A percentile compares a stretch with the other conserved stretches of the same genome.
Evolutionary conservation across 768 basidiomycete species (phyloP).

Genomic region (Rhizopogon rudus): DNA sequence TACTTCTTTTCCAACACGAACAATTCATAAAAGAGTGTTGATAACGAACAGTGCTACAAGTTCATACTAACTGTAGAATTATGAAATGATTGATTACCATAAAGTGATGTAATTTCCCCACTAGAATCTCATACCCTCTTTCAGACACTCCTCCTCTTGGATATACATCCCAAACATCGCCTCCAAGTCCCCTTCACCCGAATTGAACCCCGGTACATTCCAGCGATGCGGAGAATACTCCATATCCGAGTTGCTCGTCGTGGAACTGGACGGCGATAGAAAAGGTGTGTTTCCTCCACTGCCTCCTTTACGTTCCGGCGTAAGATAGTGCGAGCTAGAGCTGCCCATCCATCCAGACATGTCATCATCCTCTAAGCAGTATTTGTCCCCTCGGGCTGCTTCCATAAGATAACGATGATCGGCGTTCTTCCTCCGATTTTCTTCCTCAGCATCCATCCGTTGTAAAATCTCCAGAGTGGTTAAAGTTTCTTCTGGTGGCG

Average conservation of each 20-base stretch:
- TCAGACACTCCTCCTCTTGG: conserved; percentile 28
- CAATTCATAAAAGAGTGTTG: conserved; percentile 4
- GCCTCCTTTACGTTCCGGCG: neutral
- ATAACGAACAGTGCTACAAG: conserved; percentile 1
- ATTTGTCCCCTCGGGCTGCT: conserved; percentile 2
- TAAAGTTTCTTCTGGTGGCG: neutral
- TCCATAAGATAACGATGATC: conserved; percentile 6
- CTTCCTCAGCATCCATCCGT: conserved; percentile 21
- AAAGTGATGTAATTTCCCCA: neutral
- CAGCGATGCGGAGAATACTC: neutral
- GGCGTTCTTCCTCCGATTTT: neutral
- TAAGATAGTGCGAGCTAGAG: neutral
- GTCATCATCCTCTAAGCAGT: neutral
- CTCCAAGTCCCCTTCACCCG: conserved; percentile 13
- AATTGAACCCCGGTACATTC: neutral
- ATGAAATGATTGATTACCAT: neutral
- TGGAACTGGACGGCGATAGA: neutral
- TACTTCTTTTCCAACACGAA: neutral
- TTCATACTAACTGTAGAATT: conserved; percentile 2
- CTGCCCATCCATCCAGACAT: neutral
- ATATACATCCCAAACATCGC: conserved; percentile 41
- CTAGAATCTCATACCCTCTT: neutral
- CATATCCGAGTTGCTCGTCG: neutral
- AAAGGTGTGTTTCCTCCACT: neutral
- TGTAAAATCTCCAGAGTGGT: conserved; percentile 7